Evolutionary conservation across 345 rosid species (phyloP).

Genomic region (Geranium brycei): DNA sequence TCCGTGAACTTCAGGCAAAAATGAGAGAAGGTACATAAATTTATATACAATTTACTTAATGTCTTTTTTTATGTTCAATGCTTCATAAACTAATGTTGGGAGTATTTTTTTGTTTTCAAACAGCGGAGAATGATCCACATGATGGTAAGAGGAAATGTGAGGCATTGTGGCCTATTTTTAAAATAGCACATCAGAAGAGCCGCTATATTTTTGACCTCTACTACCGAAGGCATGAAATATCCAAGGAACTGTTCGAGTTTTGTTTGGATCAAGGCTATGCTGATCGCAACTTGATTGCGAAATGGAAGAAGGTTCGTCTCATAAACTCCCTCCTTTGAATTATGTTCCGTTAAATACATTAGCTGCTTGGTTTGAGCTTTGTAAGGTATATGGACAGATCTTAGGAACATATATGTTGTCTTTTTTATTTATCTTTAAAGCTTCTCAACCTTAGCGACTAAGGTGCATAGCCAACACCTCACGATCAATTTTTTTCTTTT

Average conservation of each 20-base stretch:
- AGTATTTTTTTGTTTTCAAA: constrained; percentile 3
- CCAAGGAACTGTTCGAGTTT: constrained; percentile 63
- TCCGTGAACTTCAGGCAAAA: constrained; percentile 46
- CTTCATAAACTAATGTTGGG: neutral
- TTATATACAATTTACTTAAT: neutral
- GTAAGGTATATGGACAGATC: too few species aligned
- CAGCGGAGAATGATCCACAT: constrained; percentile 72
- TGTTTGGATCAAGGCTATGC: constrained; percentile 69
- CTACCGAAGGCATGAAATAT: constrained; percentile 51
- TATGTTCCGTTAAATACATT: neutral
- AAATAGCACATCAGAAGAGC: constrained; percentile 70
- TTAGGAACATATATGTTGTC: too few species aligned
- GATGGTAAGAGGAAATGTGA: constrained; percentile 81
- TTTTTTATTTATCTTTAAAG: too few species aligned
- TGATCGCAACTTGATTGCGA: constrained; percentile 52
- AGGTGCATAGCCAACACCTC: too few species aligned
- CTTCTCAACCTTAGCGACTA: too few species aligned
- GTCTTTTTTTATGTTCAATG: neutral
- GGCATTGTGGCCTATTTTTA: constrained; percentile 66
- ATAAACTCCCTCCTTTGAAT: neutral
- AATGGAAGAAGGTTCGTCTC: constrained; percentile 46
- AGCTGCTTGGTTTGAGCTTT: neutral
- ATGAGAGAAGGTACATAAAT: constrained; percentile 60
- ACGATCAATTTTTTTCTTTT: too few species aligned
- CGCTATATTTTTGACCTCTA: constrained; percentile 60